Base-by-base conservation (phyloP, 2,329 filamentous ascomycete genomes). In the Fonsecaea pugnacius region DNA sequence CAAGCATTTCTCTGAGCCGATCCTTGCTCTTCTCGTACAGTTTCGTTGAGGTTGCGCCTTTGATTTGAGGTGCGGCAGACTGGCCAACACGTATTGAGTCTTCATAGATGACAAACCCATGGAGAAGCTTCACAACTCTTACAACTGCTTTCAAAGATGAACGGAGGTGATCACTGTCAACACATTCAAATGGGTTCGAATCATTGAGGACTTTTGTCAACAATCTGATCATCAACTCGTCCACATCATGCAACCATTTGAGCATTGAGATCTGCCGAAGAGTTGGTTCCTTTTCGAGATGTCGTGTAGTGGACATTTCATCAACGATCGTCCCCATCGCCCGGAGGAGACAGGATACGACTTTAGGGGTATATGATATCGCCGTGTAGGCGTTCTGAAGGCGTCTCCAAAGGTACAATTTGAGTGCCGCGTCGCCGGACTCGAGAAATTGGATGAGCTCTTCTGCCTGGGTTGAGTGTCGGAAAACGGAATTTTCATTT, bases 361-460 rank as follows among this genome's bases (percentile, higher is more conserved):
- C 88, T 75, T 96, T 97, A 0, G 94, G 92, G 0, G 86, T 80
- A 72, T 97, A 96, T 7, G 90, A 86, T 66, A 99, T 96, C 7
- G 85, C 86, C 58, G 88, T 84, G 72, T 99, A 99, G 0, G 95
- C 94, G 68, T 95, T 90, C 40, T 91, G 89, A n/a, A 99, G 84
- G 57, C 92, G 88, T 67, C 90, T 89, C 95, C 95, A 99, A 1
- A 99, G 82, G 68, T 95, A 92, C 1, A 98, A 80, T 38, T 91
- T 88, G 57, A 98, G 80, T 59, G 93, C 91, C 1, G 92, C 90
- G 72, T 89, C 92, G 50, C 92, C 93, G 54, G 86, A 88, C 59
- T 90, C 84, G 3, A 99, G 81, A 68, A 98, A 98, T 62, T 91
- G 91, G 78, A 90, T 89, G 74, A 99, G 87, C 72, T 96, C 92